phyloP scores from a whole-genome alignment of 768 basidiomycete genomes.

The Mycena metata region DNA sequence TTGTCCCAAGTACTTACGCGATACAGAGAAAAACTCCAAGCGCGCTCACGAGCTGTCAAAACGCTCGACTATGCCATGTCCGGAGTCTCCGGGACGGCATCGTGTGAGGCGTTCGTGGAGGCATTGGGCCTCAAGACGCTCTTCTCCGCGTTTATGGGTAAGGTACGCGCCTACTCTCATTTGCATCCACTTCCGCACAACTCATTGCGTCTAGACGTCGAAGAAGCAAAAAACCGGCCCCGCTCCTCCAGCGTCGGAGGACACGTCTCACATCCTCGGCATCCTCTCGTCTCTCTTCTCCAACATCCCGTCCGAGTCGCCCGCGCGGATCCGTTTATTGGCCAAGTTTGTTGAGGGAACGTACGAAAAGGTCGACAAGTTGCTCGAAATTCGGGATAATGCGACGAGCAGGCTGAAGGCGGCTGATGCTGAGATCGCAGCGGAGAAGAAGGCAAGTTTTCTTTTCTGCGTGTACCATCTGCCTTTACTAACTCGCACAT shows the following conservation, averaged over 20 bases:
- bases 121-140: constrained; percentile 89
- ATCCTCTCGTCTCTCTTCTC: constrained; percentile 90
- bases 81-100: constrained; percentile 72
- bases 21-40: constrained; percentile 83
- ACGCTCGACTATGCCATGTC: constrained; percentile 93
- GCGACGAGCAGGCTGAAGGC: constrained; percentile 70
- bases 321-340: constrained; percentile 82
- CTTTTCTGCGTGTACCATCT: not conserved
- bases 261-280: constrained; percentile 88
- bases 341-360: constrained; percentile 94
- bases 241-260: constrained; percentile 75
- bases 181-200: constrained; percentile 26
- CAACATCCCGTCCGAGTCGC: constrained; percentile 88
- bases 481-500: not conserved
- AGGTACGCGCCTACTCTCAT: constrained; percentile 61
- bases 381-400: constrained; percentile 87
- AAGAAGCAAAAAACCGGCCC: constrained; percentile 75
- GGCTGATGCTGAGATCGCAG: constrained; percentile 76
- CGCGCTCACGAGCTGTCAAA: constrained; percentile 89
- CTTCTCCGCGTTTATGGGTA: constrained; percentile 95
- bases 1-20: constrained; percentile 5
- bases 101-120: constrained; percentile 91
- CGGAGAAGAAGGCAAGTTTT: constrained; percentile 71
- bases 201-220: constrained; percentile 48
- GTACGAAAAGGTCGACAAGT: constrained; percentile 95